Base-by-base conservation (phyloP, 2,329 filamentous ascomycete species). In the Byssoonygena ceratinophila region DNA sequence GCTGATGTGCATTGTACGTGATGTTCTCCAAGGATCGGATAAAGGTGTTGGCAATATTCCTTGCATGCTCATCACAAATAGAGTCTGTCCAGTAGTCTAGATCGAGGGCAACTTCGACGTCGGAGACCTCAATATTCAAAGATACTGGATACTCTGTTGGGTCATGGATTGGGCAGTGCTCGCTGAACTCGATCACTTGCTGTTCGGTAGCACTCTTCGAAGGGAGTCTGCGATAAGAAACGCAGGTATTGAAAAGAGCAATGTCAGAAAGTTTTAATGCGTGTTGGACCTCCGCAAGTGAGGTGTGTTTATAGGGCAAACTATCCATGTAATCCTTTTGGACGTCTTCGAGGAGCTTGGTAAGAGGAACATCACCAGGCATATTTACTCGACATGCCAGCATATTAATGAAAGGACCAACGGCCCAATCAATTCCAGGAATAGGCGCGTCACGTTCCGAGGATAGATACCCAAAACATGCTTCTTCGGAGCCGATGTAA, bases 401-500 rank as follows among this genome's bases (percentile, higher is more conserved):
- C 58, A 60, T 61, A 31, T 60, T 59, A 31, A 61, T 60, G 34
- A 61, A 60, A 1, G 58, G 58, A 4, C 59, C 59, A 18, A 61
- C 57, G n/a, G 58, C 57, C n/a, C 55, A 46, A 22, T 56, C 47
- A 12, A 59, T 57, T 0, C 55, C 58, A 6, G 52, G 34, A 36
- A 61, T 52, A 0, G 59, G 59, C 0, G 58, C 54, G 31, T 61
- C 58, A 23, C 59, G 58, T 1, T 57, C 59, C 5, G 59, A 59
- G 1, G 58, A 55, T 27, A 60, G 50, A 32, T 60, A 61, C 7
- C 58, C 58, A 45, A 61, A 61, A 27, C 59, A 61, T 11, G 74
- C 55, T 12, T 96, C 78, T 16, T 92, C 71, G 0, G 88, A 88
- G 6, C 87, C 74, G 0, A 80, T 80, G 58, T 77, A 68, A 29